Evolutionary conservation across 768 basidiomycete genomes (phyloP), one percentile per base, ranked within the genome.

Genomic region (Lactarius quietus): DNA sequence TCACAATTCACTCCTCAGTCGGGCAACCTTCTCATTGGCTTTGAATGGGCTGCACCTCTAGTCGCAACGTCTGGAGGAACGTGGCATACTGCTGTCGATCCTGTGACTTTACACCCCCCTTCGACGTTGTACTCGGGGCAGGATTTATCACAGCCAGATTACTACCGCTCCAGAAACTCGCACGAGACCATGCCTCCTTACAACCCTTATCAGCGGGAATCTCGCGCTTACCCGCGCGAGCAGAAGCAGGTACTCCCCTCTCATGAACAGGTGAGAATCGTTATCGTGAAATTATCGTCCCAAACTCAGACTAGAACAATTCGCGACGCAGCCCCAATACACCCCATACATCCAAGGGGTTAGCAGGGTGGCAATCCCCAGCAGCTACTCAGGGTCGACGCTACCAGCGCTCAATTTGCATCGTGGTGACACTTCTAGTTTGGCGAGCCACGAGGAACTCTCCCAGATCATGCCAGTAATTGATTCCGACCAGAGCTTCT

Each of bases 31-130:
- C n/a, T 62, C 15, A 31, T 66, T 31, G 61, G 65, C 26, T 66
- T 62, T 54, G 65, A 66, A 59, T 55, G 51, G 51, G 33, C 64
- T n/a, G 7, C 65, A 9, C 61, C 65, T 20, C 35, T 54, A 23
- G 45, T 54, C 7, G 6, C 61, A 14, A 26, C 51, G 20, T 26
- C 61, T 17, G 39, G 56, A 39, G 48, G 29, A 18, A 18, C 57
- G 18, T 66, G 65, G 56, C 41, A 54, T 20, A 35, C 61, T 20
- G 48, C 61, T 20, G 48, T 66, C 23, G 64, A 65, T 20, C 51
- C 64, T 17, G 54, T 57, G 6, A 15, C 61, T 15, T 57, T 65
- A n/a, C 60, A 57, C 20, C 48, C 64, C 48, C 15, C 28, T 20
- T 29, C 61, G 8, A 23, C 41, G 23, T 45, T 33, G n/a, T 41